Conservation (phyloP, 2,329 filamentous ascomycete species). For the Pezicula carpinea region DNA sequence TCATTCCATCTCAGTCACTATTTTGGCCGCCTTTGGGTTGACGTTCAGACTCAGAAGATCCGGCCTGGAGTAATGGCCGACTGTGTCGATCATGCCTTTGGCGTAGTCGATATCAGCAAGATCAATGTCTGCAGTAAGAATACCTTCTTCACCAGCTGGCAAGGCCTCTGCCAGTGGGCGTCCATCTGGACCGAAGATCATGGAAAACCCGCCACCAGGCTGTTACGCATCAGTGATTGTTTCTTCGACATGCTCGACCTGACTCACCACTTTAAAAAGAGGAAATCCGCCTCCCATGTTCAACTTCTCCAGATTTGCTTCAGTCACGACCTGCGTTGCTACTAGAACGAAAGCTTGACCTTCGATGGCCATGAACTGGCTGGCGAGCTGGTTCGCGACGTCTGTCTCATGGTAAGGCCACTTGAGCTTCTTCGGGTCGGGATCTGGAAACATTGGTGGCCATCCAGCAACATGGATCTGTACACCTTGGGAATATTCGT, state of each 20-base stretch:
- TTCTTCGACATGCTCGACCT: not conserved
- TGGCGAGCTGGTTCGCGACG: not conserved
- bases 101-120: conserved; percentile 9
- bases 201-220: conserved; percentile 21
- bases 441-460: conserved; percentile 7
- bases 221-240: not conserved
- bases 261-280: conserved; percentile 1
- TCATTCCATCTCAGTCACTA: not conserved
- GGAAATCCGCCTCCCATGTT: not conserved
- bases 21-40: not conserved
- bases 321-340: conserved; percentile 8
- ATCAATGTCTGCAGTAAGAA: conserved; percentile 33
- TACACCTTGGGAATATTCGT: conserved; percentile 7
- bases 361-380: conserved; percentile 9
- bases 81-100: conserved; percentile 16
- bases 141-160: conserved; percentile 26
- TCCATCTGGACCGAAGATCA: conserved; percentile 30
- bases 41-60: conserved; percentile 19
- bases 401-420: not conserved
- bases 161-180: conserved; percentile 24
- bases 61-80: conserved; percentile 21
- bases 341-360: conserved; percentile 9
- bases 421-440: not conserved
- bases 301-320: conserved; percentile 4
- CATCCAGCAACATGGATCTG: conserved; percentile 11